Conservation (phyloP, 306 rosid genomes). For the Pueraria montana region DNA sequence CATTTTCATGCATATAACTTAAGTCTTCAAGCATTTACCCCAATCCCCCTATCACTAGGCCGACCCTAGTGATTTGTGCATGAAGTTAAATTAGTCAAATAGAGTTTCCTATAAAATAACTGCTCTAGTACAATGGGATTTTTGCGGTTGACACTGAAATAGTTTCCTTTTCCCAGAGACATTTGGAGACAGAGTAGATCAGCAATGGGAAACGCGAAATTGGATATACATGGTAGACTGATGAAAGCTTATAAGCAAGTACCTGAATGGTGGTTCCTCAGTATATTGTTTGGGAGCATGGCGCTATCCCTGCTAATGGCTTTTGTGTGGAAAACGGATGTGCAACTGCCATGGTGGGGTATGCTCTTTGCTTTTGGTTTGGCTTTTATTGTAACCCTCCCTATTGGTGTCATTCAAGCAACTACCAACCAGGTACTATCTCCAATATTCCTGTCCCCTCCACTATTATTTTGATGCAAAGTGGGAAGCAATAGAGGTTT, state of each 20-base stretch:
- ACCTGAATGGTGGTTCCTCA: constrained; percentile 97
- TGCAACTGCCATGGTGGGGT: constrained; percentile 99
- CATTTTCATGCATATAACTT: no score
- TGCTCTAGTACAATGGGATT: background rate
- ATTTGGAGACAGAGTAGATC: constrained; percentile 85
- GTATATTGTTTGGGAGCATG: constrained; percentile 73
- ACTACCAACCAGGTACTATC: constrained; percentile 90
- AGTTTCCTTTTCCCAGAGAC: constrained; percentile 61
- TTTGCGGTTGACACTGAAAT: background rate
- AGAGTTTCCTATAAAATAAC: constrained; percentile 1
- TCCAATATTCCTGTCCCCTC: background rate
- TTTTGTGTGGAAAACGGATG: constrained; percentile 81
- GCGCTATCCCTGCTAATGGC: constrained; percentile 70
- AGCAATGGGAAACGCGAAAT: constrained; percentile 70
- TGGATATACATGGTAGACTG: constrained; percentile 87
- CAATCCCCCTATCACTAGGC: no score
- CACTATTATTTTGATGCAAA: constrained; percentile 31
- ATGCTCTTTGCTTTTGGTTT: constrained; percentile 88
- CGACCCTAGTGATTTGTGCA: no score
- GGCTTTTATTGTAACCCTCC: constrained; percentile 93
- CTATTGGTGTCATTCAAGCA: constrained; percentile 98
- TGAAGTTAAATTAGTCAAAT: background rate
- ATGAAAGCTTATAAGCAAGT: constrained; percentile 91
- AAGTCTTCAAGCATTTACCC: no score
- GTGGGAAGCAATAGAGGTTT: background rate